Evolutionary conservation across 2,329 filamentous ascomycete species (phyloP), one percentile per base, ranked within the genome.

Genomic region (Orbilia oligospora): DNA sequence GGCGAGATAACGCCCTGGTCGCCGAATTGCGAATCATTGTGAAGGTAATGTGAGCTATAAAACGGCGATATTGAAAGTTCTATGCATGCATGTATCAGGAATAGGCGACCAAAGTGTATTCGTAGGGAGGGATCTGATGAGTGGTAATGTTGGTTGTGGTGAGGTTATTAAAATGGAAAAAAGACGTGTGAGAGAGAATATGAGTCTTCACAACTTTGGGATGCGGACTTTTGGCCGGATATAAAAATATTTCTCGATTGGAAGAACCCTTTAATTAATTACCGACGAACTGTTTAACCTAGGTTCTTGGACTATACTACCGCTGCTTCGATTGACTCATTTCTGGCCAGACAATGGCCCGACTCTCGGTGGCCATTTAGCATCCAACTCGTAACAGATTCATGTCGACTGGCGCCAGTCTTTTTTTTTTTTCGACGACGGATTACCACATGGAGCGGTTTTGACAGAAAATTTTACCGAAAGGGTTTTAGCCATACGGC

Each of bases 401-500:
- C 64, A 68, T 68, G 48, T 55, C 48, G 64, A 55, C 36, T 55
- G 20, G 49, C 33, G 46, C 63, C 30, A 22, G 44, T 20, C 66
- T 38, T 66, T 73, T 73, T 56, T 56, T 58, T 65, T 66, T 53
- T 51, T 53, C 5, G 16, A 55, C 22, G 16, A 22, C 30, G 5
- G 9, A 14, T 14, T 58, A 58, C 53, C 20, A 3, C 4, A 58
- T 58, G 53, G 20, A 61, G 51, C 56, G 68, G 68, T 48, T 44
- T 41, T 56, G 53, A 65, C 65, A 51, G 69, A 53, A 63, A 27
- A 48, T 63, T 64, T 61, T 68, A 68, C 63, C 44, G 68, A 51
- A 72, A 63, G 63, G 75, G 75, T 68, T 78, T 77, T 71, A 71
- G 61, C 66, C 72, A 70, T 65, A 66, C 67, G 88, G 86, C 87